These are phyloP conservation scores for Cardiosporidium cionae DNA, from an alignment of 169 alveolate genomes.

Conservation along the genomic window DNA sequence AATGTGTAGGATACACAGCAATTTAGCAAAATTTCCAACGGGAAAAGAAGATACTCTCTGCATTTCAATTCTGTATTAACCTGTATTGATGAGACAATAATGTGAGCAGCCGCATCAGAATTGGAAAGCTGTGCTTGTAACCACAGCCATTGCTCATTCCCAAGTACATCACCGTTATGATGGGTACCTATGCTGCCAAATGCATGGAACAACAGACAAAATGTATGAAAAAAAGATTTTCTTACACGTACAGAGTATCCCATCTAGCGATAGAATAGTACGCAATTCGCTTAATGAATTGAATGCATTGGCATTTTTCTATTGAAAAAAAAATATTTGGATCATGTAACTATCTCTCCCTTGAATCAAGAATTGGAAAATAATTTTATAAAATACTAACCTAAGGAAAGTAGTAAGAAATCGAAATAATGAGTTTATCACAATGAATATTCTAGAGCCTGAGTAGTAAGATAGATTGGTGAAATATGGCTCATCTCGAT, in stretches of 20 bases:
- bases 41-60: no score
- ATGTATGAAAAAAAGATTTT: not conserved
- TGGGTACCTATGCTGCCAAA: slow-evolving; percentile 3
- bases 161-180: slow-evolving; percentile 67
- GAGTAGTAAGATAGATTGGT: not conserved
- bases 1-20: no score
- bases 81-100: slow-evolving; percentile 75
- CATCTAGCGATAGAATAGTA: not conserved
- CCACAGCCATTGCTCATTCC: slow-evolving; percentile 82
- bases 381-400: no score
- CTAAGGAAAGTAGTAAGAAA: slow-evolving; percentile 2
- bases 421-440: slow-evolving; percentile 1
- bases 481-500: slow-evolving; percentile 10
- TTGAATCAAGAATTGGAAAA: no score
- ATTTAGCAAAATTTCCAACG: no score
- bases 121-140: slow-evolving; percentile 66
- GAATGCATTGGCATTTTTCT: no score
- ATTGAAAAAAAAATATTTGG: no score
- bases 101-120: slow-evolving; percentile 66
- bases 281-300: not conserved
- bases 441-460: not conserved
- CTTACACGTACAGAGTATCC: not conserved
- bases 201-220: not conserved
- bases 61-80: no score
- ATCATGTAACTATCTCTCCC: no score